phyloP scores from a whole-genome alignment of 1,284 basidiomycete genomes.

The Malassezia furfur region DNA sequence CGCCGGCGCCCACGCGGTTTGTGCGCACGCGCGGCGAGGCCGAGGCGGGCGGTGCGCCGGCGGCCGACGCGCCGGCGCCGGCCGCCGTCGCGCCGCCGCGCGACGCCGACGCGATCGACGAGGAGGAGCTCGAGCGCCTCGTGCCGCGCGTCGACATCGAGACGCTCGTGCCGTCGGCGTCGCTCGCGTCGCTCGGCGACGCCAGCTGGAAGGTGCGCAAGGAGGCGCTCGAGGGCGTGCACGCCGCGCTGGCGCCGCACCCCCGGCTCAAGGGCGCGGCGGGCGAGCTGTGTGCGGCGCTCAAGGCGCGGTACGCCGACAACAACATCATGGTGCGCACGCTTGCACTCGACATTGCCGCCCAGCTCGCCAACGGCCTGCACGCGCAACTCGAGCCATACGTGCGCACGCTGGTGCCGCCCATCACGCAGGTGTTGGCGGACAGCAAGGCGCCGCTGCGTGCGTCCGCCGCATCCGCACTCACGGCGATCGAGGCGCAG shows the following conservation, averaged over 20 bases:
- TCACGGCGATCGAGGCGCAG: constrained; percentile 74
- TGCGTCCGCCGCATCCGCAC: constrained; percentile 64
- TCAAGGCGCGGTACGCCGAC: constrained; percentile 81
- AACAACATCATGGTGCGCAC: constrained; percentile 88
- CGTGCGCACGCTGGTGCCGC: constrained; percentile 63
- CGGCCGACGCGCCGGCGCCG: constrained; percentile 4
- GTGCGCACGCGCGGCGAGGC: constrained; percentile 58
- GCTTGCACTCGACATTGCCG: constrained; percentile 78
- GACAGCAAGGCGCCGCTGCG: constrained; percentile 88
- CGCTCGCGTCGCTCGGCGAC: constrained; percentile 78
- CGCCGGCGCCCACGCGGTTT: constrained; percentile 67
- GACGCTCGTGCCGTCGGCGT: constrained; percentile 70
- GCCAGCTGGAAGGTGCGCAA: constrained; percentile 90
- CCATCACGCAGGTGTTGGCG: constrained; percentile 73
- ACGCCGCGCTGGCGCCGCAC: constrained; percentile 75
- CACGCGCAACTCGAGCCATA: constrained; percentile 89
- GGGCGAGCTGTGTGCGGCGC: constrained; percentile 71
- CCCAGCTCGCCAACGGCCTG: constrained; percentile 84
- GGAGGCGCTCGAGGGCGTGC: constrained; percentile 78
- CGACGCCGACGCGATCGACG: constrained; percentile 18
- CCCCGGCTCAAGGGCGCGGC: constrained; percentile 82
- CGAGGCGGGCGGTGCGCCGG: constrained; percentile 26
- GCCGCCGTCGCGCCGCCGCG: constrained; percentile 7
- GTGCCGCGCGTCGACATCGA: constrained; percentile 93
- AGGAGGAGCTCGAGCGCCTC: constrained; percentile 61